phyloP scores from a whole-genome alignment of 257 asterid genomes.

The Plantago major region DNA sequence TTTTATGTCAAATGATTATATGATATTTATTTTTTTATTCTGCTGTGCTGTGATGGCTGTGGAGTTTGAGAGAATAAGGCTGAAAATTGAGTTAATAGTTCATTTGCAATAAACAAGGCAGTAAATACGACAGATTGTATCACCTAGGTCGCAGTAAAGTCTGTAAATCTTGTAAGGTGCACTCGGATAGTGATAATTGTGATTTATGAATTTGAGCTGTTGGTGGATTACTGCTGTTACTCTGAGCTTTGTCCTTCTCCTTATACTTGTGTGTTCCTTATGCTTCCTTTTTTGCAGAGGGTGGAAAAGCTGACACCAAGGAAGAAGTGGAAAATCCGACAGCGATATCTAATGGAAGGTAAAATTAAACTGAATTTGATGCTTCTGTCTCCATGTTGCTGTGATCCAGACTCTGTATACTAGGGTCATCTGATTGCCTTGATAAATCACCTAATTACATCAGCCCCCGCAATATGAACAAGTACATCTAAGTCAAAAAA shows the following conservation, averaged over 20 bases:
- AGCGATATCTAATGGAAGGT: conserved; percentile 60
- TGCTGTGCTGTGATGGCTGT: background rate
- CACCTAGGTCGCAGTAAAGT: no score
- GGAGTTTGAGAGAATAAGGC: background rate
- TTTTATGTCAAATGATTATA: no score
- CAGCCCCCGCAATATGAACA: no score
- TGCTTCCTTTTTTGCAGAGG: conserved; percentile 39
- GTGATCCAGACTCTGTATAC: no score
- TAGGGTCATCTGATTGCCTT: no score
- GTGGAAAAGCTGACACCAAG: conserved; percentile 28
- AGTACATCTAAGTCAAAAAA: no score
- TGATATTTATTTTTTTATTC: no score
- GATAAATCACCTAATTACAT: no score
- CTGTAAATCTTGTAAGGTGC: no score
- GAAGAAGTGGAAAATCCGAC: conserved; percentile 29
- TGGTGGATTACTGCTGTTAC: background rate
- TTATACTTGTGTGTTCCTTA: conserved; percentile 11
- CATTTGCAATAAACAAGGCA: background rate
- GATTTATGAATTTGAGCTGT: no score
- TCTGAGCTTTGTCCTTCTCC: background rate
- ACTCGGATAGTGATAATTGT: no score
- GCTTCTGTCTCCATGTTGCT: conserved; percentile 11
- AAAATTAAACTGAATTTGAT: conserved; percentile 42
- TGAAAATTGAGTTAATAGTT: background rate
- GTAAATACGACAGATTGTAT: background rate